Base-by-base conservation (phyloP, 2,329 filamentous ascomycete species). In the Botryotinia globosa region DNA sequence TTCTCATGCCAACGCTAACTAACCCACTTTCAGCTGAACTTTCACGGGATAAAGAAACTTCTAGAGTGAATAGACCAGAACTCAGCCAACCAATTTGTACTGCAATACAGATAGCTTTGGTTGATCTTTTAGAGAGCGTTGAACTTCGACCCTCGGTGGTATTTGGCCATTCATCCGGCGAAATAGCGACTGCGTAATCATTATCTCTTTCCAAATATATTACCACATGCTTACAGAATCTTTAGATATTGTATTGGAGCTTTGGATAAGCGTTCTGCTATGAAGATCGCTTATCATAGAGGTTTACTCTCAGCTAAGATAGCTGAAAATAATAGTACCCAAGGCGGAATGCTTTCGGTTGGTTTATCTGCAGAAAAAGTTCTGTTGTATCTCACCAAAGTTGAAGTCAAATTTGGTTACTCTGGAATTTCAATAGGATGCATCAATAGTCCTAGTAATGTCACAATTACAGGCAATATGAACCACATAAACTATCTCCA, bases 111-210 rank as follows among this genome's bases (percentile, higher is more conserved):
- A 77, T 87, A 22, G 71, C 81, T 1, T 76, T 87, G 2, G 81
- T 83, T 0, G 79, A 83, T 25, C 78, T 87, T 5, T 79, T 87
- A 0, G 39, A 80, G 34, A 81, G 81, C 1, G 84, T 81, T 80
- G 81, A 80, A 1, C 76, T 86, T 29, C 74, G 73, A 7, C 82
- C 84, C 0, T 65, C 74, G 0, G 80, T 78, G 1, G 82, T 85
- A 0, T 78, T 82, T 7, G 84, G 85, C 1, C 85, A 86, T 75
- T 85, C 84, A 0, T 82, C 79, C 54, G 85, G 85, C 14, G 85
- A 86, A 71, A 85, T 86, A 45, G 84, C 78, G 2, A 48, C 72
- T 34, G 72, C 72, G 66, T 73, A 70, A 48, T 37, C 25, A 42
- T 44, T 20, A 5, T 29, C 29, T 32, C 18, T 58, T 58, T 56